Percentiles rank a stretch among this genome's conserved stretches.
Conservation (phyloP, 2,329 filamentous ascomycete species). For the Fusarium dimerum region DNA sequence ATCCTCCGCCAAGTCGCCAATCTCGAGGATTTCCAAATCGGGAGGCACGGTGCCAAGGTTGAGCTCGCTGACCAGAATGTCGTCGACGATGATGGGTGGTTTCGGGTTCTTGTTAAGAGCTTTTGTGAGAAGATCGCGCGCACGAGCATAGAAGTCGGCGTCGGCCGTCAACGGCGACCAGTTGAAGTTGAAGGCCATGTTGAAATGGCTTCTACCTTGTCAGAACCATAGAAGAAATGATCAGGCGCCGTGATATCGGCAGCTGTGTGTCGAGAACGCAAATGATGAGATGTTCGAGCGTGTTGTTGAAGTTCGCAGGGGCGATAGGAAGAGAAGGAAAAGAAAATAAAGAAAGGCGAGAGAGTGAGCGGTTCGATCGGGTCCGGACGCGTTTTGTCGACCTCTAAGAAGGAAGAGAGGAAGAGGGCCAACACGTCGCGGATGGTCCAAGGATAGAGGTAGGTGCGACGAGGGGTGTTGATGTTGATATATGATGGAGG, state of each 20-base stretch:
- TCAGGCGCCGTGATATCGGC: conserved; percentile 25
- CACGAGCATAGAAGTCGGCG: conserved; percentile 84
- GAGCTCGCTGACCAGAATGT: conserved; percentile 96
- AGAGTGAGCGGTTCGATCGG: conserved; percentile 10
- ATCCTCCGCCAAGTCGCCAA: conserved; percentile 96
- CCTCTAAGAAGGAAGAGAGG: conserved; percentile 1
- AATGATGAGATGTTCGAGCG: conserved; percentile 11
- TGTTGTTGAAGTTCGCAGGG: conserved; percentile 15
- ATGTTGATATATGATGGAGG: conserved; percentile 6
- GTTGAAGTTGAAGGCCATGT: conserved; percentile 99
- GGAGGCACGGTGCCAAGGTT: conserved; percentile 94
- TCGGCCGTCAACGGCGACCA: conserved; percentile 98
- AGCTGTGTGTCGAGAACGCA: conserved; percentile 16
- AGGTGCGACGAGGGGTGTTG: conserved; percentile 11
- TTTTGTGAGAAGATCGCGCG: conserved; percentile 89
- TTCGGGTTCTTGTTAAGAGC: conserved; percentile 98
- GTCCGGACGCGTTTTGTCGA: conserved; percentile 11
- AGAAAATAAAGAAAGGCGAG: conserved; percentile 6
- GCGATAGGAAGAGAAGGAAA: not conserved
- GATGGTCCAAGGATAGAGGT: conserved; percentile 1
- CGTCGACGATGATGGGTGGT: conserved; percentile 97
- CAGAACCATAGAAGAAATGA: conserved; percentile 35
- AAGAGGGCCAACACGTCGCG: conserved; percentile 3
- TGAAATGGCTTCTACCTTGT: conserved; percentile 47
- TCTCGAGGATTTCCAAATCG: conserved; percentile 94